Conservation (phyloP, 805 yeast genomes). For the Helenozyma rhizophorensis region DNA sequence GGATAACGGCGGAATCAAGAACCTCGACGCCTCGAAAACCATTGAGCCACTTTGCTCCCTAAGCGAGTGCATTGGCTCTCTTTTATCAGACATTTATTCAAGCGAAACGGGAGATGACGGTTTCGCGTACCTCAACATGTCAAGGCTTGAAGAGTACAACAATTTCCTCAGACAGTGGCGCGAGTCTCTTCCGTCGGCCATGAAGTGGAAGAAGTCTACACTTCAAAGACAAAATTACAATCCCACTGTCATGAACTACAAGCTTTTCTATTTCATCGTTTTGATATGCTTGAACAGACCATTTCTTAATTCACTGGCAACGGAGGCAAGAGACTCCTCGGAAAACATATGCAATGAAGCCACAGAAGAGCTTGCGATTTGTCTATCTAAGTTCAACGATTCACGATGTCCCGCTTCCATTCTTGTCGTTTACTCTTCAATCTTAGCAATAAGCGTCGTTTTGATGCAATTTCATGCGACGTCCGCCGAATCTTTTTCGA, state of each 20-base stretch:
- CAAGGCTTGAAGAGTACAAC: slow-evolving; percentile 10
- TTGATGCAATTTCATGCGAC: slow-evolving; percentile 7
- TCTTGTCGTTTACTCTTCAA: slow-evolving; percentile 12
- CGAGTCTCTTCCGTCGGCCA: slow-evolving; percentile 8
- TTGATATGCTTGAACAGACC: slow-evolving; percentile 15
- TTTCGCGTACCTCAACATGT: slow-evolving; percentile 7
- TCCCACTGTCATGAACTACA: slow-evolving; percentile 14
- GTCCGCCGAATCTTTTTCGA: neutral
- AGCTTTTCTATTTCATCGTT: slow-evolving; percentile 14
- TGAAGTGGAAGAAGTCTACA: slow-evolving; percentile 11
- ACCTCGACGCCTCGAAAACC: slow-evolving; percentile 14
- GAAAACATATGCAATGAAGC: slow-evolving; percentile 10
- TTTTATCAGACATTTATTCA: slow-evolving; percentile 14
- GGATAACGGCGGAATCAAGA: slow-evolving; percentile 1
- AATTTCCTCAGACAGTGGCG: slow-evolving; percentile 11
- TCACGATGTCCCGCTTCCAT: slow-evolving; percentile 10
- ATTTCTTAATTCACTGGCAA: slow-evolving; percentile 7
- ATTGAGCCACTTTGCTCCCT: slow-evolving; percentile 14
- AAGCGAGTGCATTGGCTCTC: slow-evolving; percentile 15
- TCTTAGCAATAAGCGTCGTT: slow-evolving; percentile 12
- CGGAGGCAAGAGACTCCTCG: slow-evolving; percentile 4
- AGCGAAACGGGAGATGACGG: slow-evolving; percentile 11
- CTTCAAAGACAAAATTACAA: slow-evolving; percentile 10
- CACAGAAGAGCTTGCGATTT: slow-evolving; percentile 10
- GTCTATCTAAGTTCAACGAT: slow-evolving; percentile 9